These are phyloP conservation scores for Ophiostoma perfectum DNA, from an alignment of 2,329 filamentous ascomycete species.

Conservation along the genomic window DNA sequence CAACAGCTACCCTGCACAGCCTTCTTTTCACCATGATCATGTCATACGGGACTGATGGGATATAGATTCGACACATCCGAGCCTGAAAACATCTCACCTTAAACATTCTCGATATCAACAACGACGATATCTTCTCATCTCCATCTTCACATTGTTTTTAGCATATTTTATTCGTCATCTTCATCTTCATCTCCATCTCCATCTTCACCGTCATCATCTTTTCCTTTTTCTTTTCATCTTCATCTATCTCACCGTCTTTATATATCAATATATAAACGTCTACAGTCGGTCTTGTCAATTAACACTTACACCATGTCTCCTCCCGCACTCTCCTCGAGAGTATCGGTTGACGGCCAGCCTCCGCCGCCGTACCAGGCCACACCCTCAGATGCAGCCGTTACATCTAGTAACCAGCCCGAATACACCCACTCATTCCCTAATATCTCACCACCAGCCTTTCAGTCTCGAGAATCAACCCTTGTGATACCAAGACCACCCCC, in stretches of 20 bases:
- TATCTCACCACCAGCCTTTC: not conserved
- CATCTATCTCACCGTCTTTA: no score
- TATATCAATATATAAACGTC: no score
- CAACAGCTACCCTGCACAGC: not conserved
- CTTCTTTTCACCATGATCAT: not conserved
- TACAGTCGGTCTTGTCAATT: not conserved
- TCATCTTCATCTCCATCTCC: no score
- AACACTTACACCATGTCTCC: not conserved
- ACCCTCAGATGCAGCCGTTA: not conserved
- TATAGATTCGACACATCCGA: not conserved
- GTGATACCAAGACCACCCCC: not conserved
- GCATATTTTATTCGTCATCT: no score
- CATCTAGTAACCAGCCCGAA: not conserved
- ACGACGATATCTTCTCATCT: no score
- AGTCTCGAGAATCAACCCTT: not conserved
- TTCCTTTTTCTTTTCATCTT: no score
- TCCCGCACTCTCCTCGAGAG: not conserved
- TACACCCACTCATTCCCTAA: not conserved
- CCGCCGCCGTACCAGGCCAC: not conserved
- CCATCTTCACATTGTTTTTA: no score
- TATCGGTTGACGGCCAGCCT: not conserved
- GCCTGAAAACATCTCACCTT: not conserved
- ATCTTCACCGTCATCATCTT: no score
- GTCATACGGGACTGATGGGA: not conserved
- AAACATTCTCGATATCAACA: not conserved